These are phyloP conservation scores for Lecanicillium sp. DNA, from an alignment of 2,329 filamentous ascomycete species.

Conservation along the genomic window DNA sequence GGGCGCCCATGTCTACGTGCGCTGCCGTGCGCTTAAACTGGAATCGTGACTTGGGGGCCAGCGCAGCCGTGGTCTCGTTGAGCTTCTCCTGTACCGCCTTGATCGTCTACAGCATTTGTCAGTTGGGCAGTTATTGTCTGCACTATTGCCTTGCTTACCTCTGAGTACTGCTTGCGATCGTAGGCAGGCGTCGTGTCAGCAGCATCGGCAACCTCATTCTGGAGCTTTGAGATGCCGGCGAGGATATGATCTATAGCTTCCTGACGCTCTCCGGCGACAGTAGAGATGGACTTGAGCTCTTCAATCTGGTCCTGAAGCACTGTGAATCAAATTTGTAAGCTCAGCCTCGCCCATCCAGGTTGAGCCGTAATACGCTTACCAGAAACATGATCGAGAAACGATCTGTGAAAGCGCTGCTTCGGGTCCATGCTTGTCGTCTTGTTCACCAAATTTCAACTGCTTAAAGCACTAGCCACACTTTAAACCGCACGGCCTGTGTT, in stretches of 20 bases:
- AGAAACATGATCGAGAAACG: conserved; percentile 71
- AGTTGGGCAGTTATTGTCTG: conserved; percentile 1
- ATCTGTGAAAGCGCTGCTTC: conserved; percentile 78
- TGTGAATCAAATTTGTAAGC: conserved; percentile 28
- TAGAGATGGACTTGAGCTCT: conserved; percentile 55
- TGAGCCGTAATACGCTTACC: conserved; percentile 41
- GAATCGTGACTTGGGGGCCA: conserved; percentile 74
- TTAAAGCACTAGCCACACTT: too few relatives aligned
- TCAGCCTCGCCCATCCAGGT: background rate
- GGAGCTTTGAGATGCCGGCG: conserved; percentile 71
- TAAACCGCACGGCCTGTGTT: too few relatives aligned
- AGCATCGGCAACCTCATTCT: conserved; percentile 79
- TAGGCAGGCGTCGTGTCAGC: conserved; percentile 78
- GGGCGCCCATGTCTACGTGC: conserved; percentile 38
- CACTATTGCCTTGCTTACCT: conserved; percentile 42
- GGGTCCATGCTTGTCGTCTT: conserved; percentile 26
- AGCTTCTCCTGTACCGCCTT: conserved; percentile 76
- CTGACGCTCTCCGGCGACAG: conserved; percentile 65
- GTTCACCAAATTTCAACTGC: conserved; percentile 5
- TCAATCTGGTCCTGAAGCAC: conserved; percentile 72
- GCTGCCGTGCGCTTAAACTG: conserved; percentile 56
- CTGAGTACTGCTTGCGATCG: conserved; percentile 79
- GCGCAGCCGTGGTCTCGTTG: conserved; percentile 58
- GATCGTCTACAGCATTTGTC: conserved; percentile 61
- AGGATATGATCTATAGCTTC: conserved; percentile 78